Evolutionary conservation across 164 flowering plant genomes (phyloP).

Genomic region (Nymphaea thermarum): DNA sequence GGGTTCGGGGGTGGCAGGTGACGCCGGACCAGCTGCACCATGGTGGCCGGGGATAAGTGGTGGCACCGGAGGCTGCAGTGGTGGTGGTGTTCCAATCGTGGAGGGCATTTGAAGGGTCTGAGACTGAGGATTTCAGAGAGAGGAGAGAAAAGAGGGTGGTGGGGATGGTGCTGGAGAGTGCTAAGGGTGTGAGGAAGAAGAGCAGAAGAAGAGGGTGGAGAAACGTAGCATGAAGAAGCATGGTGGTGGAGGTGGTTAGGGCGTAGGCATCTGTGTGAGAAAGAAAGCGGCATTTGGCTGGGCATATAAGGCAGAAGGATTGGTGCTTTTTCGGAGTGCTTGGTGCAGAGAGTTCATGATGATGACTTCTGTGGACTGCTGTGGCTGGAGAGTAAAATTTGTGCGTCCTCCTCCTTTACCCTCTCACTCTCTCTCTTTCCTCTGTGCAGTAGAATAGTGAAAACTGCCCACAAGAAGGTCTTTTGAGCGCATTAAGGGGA

Average conservation of each 20-base stretch:
- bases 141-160: slow-evolving; percentile 50
- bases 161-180: slow-evolving; percentile 7
- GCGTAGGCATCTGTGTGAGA: slow-evolving; percentile 9
- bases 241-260: neutral
- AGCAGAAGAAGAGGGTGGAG: slow-evolving; percentile 5
- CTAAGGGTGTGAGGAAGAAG: slow-evolving; percentile 9
- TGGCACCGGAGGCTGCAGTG: slow-evolving; percentile 7
- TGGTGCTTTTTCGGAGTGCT: slow-evolving; percentile 4
- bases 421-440: no score
- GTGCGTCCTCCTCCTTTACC: neutral
- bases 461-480: no score
- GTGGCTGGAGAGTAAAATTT: neutral
- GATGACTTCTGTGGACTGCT: neutral
- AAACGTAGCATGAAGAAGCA: neutral
- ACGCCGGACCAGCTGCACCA: slow-evolving; percentile 95
- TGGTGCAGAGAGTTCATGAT: neutral
- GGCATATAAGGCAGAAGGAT: slow-evolving; percentile 3
- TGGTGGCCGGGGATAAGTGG: slow-evolving; percentile 14
- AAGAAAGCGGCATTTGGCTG: slow-evolving; percentile 7
- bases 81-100: slow-evolving; percentile 40
- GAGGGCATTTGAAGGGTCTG: slow-evolving; percentile 46
- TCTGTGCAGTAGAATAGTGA: no score
- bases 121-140: slow-evolving; percentile 54
- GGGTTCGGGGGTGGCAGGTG: slow-evolving; percentile 34
- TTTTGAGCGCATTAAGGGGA: no score